Percentiles rank a stretch among this genome's conserved stretches.
Evolutionary conservation across 163 green algal species (phyloP).

Genomic region (Coccomyxa subellipsoidea): DNA sequence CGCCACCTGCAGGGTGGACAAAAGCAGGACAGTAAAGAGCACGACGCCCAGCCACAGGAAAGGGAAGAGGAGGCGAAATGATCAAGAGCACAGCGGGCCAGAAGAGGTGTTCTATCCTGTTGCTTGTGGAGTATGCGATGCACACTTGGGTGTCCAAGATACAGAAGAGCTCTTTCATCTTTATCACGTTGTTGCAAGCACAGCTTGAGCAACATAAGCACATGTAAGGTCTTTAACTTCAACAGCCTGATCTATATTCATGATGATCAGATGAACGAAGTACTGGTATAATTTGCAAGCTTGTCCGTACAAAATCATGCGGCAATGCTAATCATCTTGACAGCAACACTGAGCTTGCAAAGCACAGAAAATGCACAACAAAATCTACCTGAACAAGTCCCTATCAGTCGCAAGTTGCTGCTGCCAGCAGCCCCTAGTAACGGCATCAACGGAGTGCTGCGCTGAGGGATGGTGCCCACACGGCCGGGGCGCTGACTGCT

Average conservation of each 20-base stretch:
- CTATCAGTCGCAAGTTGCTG: not conserved
- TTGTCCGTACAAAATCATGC: too few species aligned
- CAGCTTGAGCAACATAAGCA: slow-evolving; percentile 12
- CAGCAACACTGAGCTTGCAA: too few species aligned
- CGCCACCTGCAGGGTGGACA: slow-evolving; percentile 7
- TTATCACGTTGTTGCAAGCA: slow-evolving; percentile 61
- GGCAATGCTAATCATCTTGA: too few species aligned
- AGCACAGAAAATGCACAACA: too few species aligned
- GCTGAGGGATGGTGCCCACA: not conserved
- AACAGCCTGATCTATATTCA: too few species aligned
- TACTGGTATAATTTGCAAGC: too few species aligned
- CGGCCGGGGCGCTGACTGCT: not conserved
- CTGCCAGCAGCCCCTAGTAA: not conserved
- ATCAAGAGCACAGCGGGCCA: not conserved
- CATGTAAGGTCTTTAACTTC: too few species aligned
- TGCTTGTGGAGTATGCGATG: slow-evolving; percentile 51
- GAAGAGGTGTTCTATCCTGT: slow-evolving; percentile 50
- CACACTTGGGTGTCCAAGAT: not conserved
- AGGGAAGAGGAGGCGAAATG: not conserved
- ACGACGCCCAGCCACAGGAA: not conserved
- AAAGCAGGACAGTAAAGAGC: slow-evolving; percentile 9
- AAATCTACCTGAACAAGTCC: not conserved
- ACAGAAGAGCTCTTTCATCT: slow-evolving; percentile 71
- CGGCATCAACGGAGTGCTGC: not conserved
- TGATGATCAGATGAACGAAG: too few species aligned